Evolutionary conservation across 2,329 filamentous ascomycete genomes (phyloP).

Genomic region (Neobulgaria alba): DNA sequence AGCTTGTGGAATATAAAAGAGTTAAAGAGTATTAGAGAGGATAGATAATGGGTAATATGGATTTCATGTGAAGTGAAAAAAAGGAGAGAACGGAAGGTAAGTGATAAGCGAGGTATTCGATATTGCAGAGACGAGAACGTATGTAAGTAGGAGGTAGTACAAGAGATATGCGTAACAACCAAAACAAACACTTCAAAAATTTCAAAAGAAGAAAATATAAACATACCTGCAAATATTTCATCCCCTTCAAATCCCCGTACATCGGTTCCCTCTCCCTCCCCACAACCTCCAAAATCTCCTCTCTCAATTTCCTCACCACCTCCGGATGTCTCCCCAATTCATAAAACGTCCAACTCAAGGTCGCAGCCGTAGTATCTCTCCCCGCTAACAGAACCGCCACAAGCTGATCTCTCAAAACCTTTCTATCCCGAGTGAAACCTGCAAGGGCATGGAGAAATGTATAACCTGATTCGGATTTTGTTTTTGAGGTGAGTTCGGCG

Average conservation of each 20-base stretch:
- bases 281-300: slow-evolving; percentile 61
- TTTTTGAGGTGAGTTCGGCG: slow-evolving; percentile 64
- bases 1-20: not conserved
- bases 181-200: too few species aligned
- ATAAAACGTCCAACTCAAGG: slow-evolving; percentile 74
- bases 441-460: slow-evolving; percentile 85
- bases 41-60: not conserved
- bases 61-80: not conserved
- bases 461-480: slow-evolving; percentile 62
- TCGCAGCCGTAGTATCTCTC: slow-evolving; percentile 77
- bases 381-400: slow-evolving; percentile 76
- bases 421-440: slow-evolving; percentile 63
- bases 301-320: slow-evolving; percentile 57
- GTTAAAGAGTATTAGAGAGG: not conserved
- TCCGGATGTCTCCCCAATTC: slow-evolving; percentile 67
- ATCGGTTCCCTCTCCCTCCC: slow-evolving; percentile 56
- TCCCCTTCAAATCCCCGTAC: slow-evolving; percentile 75
- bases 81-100: not conserved
- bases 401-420: slow-evolving; percentile 74
- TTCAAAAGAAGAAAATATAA: not conserved
- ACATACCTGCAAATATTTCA: slow-evolving; percentile 62
- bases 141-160: too few species aligned
- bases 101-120: too few species aligned
- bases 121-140: too few species aligned
- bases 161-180: too few species aligned